Evolutionary conservation across 2,329 filamentous ascomycete genomes (phyloP).

Genomic region (Whalleya microplaca): DNA sequence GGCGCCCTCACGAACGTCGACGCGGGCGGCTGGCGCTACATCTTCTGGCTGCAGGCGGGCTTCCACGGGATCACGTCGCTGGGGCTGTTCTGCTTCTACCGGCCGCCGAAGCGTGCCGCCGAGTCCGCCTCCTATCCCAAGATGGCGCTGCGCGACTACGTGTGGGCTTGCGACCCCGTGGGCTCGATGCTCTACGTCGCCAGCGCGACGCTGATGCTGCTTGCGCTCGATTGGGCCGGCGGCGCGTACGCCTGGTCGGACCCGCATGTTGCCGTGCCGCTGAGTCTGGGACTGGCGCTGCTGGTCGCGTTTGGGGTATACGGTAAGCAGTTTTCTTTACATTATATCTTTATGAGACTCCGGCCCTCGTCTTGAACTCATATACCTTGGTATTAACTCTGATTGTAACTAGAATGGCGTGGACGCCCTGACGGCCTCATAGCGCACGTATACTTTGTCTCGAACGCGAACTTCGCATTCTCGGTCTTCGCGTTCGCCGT

Average conservation of each 20-base stretch:
- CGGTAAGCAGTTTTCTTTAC: conserved; percentile 36
- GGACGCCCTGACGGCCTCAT: conserved; percentile 57
- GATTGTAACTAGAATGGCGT: conserved; percentile 52
- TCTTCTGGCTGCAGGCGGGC: conserved; percentile 63
- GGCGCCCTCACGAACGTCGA: conserved; percentile 55
- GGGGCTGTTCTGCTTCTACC: conserved; percentile 53
- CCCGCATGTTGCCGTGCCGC: conserved; percentile 44
- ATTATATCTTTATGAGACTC: background rate
- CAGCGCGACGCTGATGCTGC: conserved; percentile 47
- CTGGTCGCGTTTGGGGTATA: conserved; percentile 45
- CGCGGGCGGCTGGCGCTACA: conserved; percentile 55
- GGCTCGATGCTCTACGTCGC: conserved; percentile 49
- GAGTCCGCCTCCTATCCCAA: conserved; percentile 43
- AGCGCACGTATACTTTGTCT: conserved; percentile 58
- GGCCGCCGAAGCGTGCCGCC: conserved; percentile 43
- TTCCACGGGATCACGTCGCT: conserved; percentile 53
- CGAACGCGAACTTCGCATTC: conserved; percentile 57
- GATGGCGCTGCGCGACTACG: conserved; percentile 43
- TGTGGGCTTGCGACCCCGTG: conserved; percentile 54
- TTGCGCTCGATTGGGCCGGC: conserved; percentile 51
- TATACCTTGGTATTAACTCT: background rate
- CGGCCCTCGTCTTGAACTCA: no score
- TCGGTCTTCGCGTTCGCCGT: conserved; percentile 60
- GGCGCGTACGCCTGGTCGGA: conserved; percentile 46
- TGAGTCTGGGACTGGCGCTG: conserved; percentile 46